Percentiles rank a stretch among this genome's conserved stretches.
phyloP scores from a whole-genome alignment of 1,284 basidiomycete genomes.

The Clitocybe nebularis region DNA sequence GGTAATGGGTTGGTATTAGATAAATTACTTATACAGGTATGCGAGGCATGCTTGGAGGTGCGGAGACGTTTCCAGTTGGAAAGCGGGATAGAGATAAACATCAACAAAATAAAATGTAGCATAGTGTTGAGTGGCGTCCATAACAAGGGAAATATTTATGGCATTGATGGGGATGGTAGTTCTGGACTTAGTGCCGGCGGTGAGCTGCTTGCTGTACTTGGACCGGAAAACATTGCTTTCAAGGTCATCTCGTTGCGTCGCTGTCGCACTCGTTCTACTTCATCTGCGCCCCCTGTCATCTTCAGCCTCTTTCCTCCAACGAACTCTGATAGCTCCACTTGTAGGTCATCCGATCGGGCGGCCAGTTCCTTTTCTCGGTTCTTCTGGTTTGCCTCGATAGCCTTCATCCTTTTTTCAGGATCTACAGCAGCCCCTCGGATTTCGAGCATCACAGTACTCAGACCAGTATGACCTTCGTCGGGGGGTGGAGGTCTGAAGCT shows the following conservation, averaged over 20 bases:
- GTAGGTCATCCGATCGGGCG: slow-evolving; percentile 71
- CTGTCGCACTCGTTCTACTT: slow-evolving; percentile 82
- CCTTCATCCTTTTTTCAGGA: slow-evolving; percentile 79
- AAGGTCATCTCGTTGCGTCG: slow-evolving; percentile 79
- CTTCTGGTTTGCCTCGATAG: slow-evolving; percentile 85
- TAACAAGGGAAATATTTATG: too few species aligned
- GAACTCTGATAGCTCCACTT: slow-evolving; percentile 79
- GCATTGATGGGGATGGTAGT: slow-evolving; percentile 11
- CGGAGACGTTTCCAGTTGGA: not conserved
- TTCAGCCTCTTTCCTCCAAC: slow-evolving; percentile 81
- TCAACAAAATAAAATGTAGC: too few species aligned
- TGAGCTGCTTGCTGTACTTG: slow-evolving; percentile 16
- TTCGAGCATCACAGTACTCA: slow-evolving; percentile 81
- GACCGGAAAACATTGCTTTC: slow-evolving; percentile 78
- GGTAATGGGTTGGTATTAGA: not conserved
- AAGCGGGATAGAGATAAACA: not conserved
- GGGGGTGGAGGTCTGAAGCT: slow-evolving; percentile 52
- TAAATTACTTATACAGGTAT: not conserved
- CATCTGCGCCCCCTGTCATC: slow-evolving; percentile 94
- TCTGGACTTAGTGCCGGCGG: slow-evolving; percentile 14
- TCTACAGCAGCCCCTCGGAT: slow-evolving; percentile 82
- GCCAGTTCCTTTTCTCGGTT: slow-evolving; percentile 73
- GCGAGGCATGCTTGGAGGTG: not conserved
- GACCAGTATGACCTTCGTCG: slow-evolving; percentile 61
- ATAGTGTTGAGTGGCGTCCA: too few species aligned